Percentiles rank a stretch among this genome's conserved stretches.
Evolutionary conservation across 2,329 filamentous ascomycete species (phyloP).

Genomic region (Diaporthe citri): DNA sequence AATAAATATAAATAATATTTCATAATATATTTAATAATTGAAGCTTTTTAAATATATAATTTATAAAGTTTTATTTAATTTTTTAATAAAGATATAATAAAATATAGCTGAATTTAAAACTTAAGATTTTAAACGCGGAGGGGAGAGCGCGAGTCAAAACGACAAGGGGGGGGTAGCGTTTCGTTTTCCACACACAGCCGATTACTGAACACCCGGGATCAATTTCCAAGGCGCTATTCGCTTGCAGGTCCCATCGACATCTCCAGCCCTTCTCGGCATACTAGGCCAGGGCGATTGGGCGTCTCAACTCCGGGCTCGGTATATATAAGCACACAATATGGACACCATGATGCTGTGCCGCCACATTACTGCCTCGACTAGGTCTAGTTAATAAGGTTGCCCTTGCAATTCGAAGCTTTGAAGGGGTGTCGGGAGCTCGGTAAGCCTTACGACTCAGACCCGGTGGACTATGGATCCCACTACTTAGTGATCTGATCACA

Average conservation of each 20-base stretch:
- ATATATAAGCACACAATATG: not conserved
- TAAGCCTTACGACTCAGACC: not conserved
- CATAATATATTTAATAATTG: no score
- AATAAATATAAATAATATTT: no score
- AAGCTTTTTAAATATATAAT: no score
- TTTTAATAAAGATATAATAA: no score
- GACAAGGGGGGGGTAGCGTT: no score
- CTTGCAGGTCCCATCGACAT: not conserved
- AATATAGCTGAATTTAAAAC: no score
- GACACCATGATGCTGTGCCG: not conserved
- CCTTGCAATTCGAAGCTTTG: not conserved
- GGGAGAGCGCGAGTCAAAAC: no score
- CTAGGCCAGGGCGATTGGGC: not conserved
- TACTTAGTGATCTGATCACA: constrained; percentile 11
- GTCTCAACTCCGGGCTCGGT: not conserved
- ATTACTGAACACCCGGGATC: constrained; percentile 20
- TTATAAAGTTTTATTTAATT: no score
- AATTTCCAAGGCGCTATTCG: not conserved
- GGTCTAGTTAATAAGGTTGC: not conserved
- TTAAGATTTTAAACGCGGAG: no score
- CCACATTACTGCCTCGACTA: not conserved
- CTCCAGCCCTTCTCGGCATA: not conserved
- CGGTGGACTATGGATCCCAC: not conserved
- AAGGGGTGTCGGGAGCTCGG: not conserved
- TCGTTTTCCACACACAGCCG: no score